phyloP scores from a whole-genome alignment of 2,329 filamentous ascomycete species.

The Dothideomycetes sp. region DNA sequence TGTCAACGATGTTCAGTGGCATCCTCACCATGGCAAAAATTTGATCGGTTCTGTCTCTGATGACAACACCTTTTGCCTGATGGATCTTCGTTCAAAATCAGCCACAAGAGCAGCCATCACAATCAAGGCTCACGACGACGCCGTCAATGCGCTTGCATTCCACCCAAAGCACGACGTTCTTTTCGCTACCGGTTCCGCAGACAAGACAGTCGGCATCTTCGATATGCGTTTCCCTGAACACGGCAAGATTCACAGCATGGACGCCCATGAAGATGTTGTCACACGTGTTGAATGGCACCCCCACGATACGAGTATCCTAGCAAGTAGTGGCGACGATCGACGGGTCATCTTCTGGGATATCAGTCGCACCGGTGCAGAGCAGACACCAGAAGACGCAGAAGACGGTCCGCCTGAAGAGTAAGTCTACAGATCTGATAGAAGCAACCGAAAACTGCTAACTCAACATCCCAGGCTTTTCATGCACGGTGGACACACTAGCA shows the following conservation, averaged over 20 bases:
- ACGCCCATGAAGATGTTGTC: conserved; percentile 80
- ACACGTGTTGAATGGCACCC: conserved; percentile 94
- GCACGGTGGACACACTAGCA: conserved; percentile 97
- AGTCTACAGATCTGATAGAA: conserved; percentile 26
- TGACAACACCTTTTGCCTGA: conserved; percentile 82
- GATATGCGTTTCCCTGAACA: conserved; percentile 63
- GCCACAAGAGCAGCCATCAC: conserved; percentile 38
- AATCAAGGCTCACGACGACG: conserved; percentile 74
- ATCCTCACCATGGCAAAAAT: conserved; percentile 65
- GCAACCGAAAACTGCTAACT: conserved; percentile 15
- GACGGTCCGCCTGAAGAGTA: conserved; percentile 92
- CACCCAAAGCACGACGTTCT: conserved; percentile 85
- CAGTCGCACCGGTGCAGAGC: conserved; percentile 83
- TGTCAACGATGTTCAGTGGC: conserved; percentile 95
- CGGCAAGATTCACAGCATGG: conserved; percentile 77
- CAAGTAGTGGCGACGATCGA: conserved; percentile 84
- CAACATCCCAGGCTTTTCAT: conserved; percentile 64
- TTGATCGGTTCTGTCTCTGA: conserved; percentile 92
- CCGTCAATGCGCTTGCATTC: conserved; percentile 92
- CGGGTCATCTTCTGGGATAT: conserved; percentile 96
- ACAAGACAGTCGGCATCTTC: conserved; percentile 93
- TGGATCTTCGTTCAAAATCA: conserved; percentile 66
- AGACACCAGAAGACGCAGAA: conserved; percentile 86
- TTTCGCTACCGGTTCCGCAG: conserved; percentile 84
- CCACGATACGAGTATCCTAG: conserved; percentile 74